Evolutionary conservation across 2,329 filamentous ascomycete genomes (phyloP).

Genomic region (Paracamarosporium sp.): DNA sequence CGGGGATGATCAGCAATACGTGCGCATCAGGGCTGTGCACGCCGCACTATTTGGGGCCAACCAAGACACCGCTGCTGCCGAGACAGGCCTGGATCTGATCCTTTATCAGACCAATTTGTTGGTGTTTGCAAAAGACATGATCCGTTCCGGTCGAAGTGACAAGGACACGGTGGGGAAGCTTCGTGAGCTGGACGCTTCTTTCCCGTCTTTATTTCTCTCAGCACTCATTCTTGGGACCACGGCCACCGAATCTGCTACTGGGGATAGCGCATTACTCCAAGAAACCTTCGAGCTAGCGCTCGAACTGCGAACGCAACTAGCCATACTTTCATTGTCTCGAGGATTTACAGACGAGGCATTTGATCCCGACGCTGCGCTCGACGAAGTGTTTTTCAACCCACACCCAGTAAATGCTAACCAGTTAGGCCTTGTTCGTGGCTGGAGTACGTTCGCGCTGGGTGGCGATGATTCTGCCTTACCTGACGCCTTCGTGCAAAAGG

Average conservation of each 20-base stretch:
- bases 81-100: constrained; percentile 47
- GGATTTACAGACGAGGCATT: constrained; percentile 41
- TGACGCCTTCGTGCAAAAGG: constrained; percentile 37
- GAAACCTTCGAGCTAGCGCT: constrained; percentile 58
- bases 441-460: constrained; percentile 44
- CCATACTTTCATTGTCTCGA: constrained; percentile 53
- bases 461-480: constrained; percentile 47
- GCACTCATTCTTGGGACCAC: constrained; percentile 24
- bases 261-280: constrained; percentile 49
- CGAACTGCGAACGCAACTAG: constrained; percentile 62
- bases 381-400: constrained; percentile 49
- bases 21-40: constrained; percentile 47
- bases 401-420: constrained; percentile 16
- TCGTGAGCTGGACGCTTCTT: constrained; percentile 39
- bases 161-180: constrained; percentile 38
- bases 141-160: constrained; percentile 32
- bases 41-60: constrained; percentile 46
- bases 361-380: constrained; percentile 49
- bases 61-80: constrained; percentile 18
- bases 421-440: constrained; percentile 35
- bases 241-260: constrained; percentile 22
- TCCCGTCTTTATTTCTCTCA: constrained; percentile 43
- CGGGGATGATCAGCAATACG: constrained; percentile 48
- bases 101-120: constrained; percentile 55
- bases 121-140: constrained; percentile 49